phyloP scores from a whole-genome alignment of 2,329 filamentous ascomycete species.

The Cladosporium sp. region DNA sequence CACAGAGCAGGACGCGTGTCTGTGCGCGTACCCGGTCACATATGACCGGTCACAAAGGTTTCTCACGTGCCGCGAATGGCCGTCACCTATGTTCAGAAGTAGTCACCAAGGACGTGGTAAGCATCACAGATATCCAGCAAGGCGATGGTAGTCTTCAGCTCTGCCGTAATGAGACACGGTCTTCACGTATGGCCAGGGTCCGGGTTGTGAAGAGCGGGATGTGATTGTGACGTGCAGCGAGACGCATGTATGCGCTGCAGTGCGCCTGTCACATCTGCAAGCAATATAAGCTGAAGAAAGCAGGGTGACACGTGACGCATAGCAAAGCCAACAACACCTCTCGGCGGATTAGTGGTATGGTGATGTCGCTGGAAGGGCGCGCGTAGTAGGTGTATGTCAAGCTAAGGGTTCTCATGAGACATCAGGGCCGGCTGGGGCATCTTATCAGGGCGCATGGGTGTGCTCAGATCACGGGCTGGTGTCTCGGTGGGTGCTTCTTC shows the following conservation, averaged over 20 bases:
- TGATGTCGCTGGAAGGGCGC: background rate
- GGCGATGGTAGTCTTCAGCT: background rate
- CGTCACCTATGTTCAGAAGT: background rate
- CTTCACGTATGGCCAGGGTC: slow-evolving; percentile 4
- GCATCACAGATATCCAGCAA: background rate
- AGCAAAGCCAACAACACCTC: background rate
- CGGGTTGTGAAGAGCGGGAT: slow-evolving; percentile 4
- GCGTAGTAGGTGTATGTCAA: background rate
- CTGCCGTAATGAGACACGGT: background rate
- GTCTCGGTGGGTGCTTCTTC: background rate
- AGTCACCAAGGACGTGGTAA: background rate
- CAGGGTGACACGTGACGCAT: background rate
- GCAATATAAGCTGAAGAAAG: background rate
- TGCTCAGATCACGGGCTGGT: background rate
- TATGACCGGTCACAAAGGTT: background rate
- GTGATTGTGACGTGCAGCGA: slow-evolving; percentile 2
- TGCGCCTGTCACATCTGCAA: background rate
- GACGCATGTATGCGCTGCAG: background rate
- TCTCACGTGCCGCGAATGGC: background rate
- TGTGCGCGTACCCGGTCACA: background rate
- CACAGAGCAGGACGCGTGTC: background rate
- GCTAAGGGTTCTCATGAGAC: slow-evolving; percentile 3
- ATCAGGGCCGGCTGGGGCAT: background rate
- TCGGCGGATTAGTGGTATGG: background rate
- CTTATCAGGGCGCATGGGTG: background rate